These are phyloP conservation scores for Ogataea ramenticola DNA, from an alignment of 805 yeast genomes.

Conservation along the genomic window DNA sequence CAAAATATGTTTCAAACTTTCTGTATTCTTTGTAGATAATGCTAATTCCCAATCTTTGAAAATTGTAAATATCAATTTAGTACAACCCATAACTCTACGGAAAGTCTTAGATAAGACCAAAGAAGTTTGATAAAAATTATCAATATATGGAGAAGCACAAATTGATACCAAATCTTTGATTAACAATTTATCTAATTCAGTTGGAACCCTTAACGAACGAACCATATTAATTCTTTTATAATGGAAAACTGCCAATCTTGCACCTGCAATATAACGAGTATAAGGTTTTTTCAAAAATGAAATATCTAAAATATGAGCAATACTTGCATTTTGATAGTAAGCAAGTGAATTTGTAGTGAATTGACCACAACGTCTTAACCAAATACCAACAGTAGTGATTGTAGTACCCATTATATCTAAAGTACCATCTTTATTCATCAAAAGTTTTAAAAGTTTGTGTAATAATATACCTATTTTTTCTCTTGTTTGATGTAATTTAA, in stretches of 20 bases:
- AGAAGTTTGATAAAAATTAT: conserved; percentile 64
- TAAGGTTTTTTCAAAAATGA: conserved; percentile 59
- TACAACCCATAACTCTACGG: conserved; percentile 55
- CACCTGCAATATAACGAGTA: conserved; percentile 73
- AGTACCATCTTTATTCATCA: conserved; percentile 52
- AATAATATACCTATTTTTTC: conserved; percentile 44
- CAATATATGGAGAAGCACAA: conserved; percentile 63
- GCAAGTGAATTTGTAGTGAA: conserved; percentile 20
- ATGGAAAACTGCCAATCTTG: conserved; percentile 67
- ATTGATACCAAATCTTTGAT: conserved; percentile 58
- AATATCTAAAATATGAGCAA: conserved; percentile 43
- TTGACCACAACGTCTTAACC: conserved; percentile 36
- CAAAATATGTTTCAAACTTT: conserved; percentile 58
- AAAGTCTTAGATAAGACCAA: conserved; percentile 58
- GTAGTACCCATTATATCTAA: conserved; percentile 54
- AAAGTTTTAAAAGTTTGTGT: conserved; percentile 45
- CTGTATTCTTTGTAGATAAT: conserved; percentile 39
- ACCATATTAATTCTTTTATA: conserved; percentile 65
- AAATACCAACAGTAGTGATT: conserved; percentile 58
- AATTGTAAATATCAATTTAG: conserved; percentile 40
- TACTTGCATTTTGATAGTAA: conserved; percentile 31
- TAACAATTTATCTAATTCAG: conserved; percentile 54
- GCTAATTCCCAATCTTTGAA: conserved; percentile 40
- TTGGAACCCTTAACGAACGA: conserved; percentile 65
- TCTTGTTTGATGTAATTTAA: conserved; percentile 53